Conservation (phyloP, 768 basidiomycete species). For the Amanita polypyramis region DNA sequence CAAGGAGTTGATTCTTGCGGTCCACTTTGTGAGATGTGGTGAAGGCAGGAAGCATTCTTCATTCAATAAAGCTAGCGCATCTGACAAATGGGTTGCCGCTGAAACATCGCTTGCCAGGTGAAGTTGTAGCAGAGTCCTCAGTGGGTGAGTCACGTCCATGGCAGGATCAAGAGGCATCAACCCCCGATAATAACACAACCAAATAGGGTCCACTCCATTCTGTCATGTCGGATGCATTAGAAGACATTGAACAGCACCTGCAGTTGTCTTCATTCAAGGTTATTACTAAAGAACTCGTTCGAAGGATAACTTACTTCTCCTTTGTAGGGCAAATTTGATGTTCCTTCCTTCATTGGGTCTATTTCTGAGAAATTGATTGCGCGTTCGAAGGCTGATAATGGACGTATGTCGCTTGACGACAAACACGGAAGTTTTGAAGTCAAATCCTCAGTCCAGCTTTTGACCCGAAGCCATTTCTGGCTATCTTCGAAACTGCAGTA, state of each 20-base stretch:
- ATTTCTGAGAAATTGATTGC: conserved; percentile 84
- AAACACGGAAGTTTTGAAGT: not conserved
- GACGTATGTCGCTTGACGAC: conserved; percentile 39
- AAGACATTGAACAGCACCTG: conserved; percentile 36
- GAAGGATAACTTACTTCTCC: conserved; percentile 5
- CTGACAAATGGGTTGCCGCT: conserved; percentile 47
- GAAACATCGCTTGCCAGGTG: conserved; percentile 64
- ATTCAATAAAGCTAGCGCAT: conserved; percentile 45
- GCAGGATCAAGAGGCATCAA: not conserved
- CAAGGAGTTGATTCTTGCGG: conserved; percentile 58
- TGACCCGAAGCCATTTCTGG: conserved; percentile 86
- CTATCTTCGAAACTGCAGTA: conserved; percentile 84
- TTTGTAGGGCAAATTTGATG: conserved; percentile 71
- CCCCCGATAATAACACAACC: conserved; percentile 13
- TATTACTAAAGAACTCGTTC: not conserved
- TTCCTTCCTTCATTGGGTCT: conserved; percentile 79
- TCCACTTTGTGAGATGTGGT: conserved; percentile 66
- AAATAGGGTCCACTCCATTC: conserved; percentile 7
- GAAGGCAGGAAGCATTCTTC: conserved; percentile 47
- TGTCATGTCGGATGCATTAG: conserved; percentile 9
- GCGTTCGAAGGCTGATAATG: conserved; percentile 74
- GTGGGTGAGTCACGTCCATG: conserved; percentile 40
- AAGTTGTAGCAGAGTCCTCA: conserved; percentile 57
- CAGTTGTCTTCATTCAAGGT: conserved; percentile 50
- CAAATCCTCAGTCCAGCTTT: conserved; percentile 48